These are phyloP conservation scores for Amanita muscaria DNA, from an alignment of 768 basidiomycete species.

Conservation along the genomic window DNA sequence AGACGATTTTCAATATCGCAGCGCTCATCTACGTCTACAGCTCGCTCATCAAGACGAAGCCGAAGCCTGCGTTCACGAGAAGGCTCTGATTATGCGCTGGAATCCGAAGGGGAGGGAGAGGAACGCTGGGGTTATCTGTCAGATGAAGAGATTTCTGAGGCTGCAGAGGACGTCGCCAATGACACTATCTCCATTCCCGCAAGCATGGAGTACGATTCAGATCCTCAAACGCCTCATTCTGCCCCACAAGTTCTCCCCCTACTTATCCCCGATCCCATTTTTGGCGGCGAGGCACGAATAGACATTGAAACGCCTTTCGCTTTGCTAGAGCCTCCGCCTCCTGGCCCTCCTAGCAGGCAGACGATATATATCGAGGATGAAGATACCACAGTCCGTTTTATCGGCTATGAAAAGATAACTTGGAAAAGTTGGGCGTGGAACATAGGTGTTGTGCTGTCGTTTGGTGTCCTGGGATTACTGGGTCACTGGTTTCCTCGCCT, in stretches of 20 bases:
- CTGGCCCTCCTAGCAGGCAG: slow-evolving; percentile 80
- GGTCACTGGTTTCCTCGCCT: slow-evolving; percentile 91
- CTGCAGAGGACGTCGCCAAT: slow-evolving; percentile 12
- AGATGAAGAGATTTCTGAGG: slow-evolving; percentile 60
- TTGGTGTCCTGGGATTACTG: slow-evolving; percentile 69
- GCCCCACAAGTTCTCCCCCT: slow-evolving; percentile 49
- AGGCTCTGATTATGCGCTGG: slow-evolving; percentile 48
- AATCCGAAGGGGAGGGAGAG: slow-evolving; percentile 46
- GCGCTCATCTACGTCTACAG: slow-evolving; percentile 42
- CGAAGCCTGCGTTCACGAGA: slow-evolving; percentile 34
- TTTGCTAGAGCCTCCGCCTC: slow-evolving; percentile 58
- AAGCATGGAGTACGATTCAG: slow-evolving; percentile 66
- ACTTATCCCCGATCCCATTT: slow-evolving; percentile 67
- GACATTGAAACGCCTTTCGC: slow-evolving; percentile 68
- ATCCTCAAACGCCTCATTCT: slow-evolving; percentile 51
- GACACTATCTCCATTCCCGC: slow-evolving; percentile 41
- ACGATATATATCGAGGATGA: slow-evolving; percentile 83
- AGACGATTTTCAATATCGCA: slow-evolving; percentile 51
- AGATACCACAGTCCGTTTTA: slow-evolving; percentile 78
- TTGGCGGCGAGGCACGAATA: slow-evolving; percentile 76
- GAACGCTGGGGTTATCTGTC: slow-evolving; percentile 95
- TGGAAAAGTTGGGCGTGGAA: slow-evolving; percentile 69
- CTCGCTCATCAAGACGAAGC: slow-evolving; percentile 42
- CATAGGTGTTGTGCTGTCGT: slow-evolving; percentile 50
- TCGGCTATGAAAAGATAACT: slow-evolving; percentile 67